Evolutionary conservation across 2,329 filamentous ascomycete species (phyloP).

Genomic region (Acephala macrosclerotiorum): DNA sequence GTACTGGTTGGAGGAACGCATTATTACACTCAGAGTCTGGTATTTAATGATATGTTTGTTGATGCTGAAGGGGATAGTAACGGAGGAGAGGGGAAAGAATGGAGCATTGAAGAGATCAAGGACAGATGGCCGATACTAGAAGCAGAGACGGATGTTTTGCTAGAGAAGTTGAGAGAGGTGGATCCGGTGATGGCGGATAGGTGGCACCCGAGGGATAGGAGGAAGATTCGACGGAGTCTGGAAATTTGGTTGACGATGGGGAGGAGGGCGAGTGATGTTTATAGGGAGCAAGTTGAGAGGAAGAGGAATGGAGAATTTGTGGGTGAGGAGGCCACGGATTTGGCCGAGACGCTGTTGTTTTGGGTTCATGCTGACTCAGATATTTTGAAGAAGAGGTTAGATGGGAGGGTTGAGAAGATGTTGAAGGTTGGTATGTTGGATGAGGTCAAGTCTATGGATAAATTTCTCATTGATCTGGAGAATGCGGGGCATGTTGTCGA

Average conservation of each 20-base stretch:
- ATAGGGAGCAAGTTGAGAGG: constrained; percentile 73
- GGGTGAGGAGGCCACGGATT: background rate
- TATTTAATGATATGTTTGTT: constrained; percentile 63
- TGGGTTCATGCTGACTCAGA: constrained; percentile 85
- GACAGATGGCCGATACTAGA: constrained; percentile 74
- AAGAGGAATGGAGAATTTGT: constrained; percentile 43
- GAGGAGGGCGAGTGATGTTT: constrained; percentile 82
- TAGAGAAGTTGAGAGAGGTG: constrained; percentile 76
- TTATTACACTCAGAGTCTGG: constrained; percentile 89
- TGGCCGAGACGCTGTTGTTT: constrained; percentile 62
- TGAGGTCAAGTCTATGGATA: constrained; percentile 64
- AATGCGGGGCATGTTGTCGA: constrained; percentile 66
- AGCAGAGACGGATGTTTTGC: constrained; percentile 73
- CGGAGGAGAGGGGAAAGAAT: constrained; percentile 39
- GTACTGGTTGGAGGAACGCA: constrained; percentile 95
- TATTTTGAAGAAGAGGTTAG: constrained; percentile 72
- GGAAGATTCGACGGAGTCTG: constrained; percentile 88
- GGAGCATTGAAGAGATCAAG: constrained; percentile 46
- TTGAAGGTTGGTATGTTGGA: constrained; percentile 68
- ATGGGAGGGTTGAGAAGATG: constrained; percentile 86
- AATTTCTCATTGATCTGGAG: constrained; percentile 53
- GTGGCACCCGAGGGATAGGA: constrained; percentile 93
- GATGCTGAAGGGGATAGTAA: constrained; percentile 33
- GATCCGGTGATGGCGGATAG: constrained; percentile 88
- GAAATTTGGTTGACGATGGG: constrained; percentile 90